These are phyloP conservation scores for Scheffersomyces titani DNA, from an alignment of 1,139 yeast species.

Conservation along the genomic window DNA sequence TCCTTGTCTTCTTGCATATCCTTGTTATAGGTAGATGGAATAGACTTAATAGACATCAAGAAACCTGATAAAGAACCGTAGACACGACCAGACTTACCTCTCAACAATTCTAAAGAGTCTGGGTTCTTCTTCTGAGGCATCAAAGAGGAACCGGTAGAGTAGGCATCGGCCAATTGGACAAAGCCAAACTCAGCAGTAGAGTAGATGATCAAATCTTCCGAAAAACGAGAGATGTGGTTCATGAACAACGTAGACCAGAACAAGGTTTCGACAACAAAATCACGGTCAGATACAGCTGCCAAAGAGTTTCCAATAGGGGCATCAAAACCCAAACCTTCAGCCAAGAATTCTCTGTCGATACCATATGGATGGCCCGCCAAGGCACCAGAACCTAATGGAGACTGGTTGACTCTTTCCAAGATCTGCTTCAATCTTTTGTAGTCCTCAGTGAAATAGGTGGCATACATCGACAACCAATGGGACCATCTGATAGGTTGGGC, in stretches of 20 bases:
- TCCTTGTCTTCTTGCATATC: slow-evolving; percentile 99
- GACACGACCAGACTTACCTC: slow-evolving; percentile 97
- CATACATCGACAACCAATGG: slow-evolving; percentile 93
- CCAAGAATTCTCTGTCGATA: slow-evolving; percentile 88
- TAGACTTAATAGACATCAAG: slow-evolving; percentile 91
- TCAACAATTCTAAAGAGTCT: slow-evolving; percentile 87
- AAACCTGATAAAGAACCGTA: slow-evolving; percentile 95
- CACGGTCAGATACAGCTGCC: slow-evolving; percentile 95
- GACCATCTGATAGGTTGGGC: slow-evolving; percentile 99
- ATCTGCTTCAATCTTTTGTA: slow-evolving; percentile 81
- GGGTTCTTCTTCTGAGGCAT: slow-evolving; percentile 99
- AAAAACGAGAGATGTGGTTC: slow-evolving; percentile 91
- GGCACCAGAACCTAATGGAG: slow-evolving; percentile 97
- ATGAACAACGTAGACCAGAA: slow-evolving; percentile 96
- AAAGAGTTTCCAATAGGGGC: slow-evolving; percentile 93
- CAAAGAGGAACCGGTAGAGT: slow-evolving; percentile 95
- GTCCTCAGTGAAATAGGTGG: slow-evolving; percentile 91
- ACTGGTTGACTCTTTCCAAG: slow-evolving; percentile 76
- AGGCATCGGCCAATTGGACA: slow-evolving; percentile 90
- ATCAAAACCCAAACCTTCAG: slow-evolving; percentile 72
- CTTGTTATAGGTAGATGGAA: slow-evolving; percentile 96
- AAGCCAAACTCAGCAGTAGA: slow-evolving; percentile 98
- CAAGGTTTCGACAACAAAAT: slow-evolving; percentile 93
- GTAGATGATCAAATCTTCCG: slow-evolving; percentile 93
- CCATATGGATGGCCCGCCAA: slow-evolving; percentile 99